Conservation (phyloP, 2,329 filamentous ascomycete species). For the Scytalidium sp. region DNA sequence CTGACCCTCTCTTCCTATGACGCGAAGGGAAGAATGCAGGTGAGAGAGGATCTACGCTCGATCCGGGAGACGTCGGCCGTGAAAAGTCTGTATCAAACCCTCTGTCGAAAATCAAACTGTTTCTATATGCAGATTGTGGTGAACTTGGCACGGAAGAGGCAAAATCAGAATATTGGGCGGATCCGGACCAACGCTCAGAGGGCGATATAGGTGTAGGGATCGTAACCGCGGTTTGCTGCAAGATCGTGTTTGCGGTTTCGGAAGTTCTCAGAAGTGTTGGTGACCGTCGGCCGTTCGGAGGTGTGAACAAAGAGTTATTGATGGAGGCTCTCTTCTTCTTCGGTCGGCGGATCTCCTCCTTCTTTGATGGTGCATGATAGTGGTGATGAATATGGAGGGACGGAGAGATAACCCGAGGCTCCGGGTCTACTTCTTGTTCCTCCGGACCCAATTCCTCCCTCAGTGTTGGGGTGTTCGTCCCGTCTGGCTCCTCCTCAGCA, state of each 20-base stretch:
- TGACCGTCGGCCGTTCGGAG: constrained; percentile 35
- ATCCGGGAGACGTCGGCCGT: constrained; percentile 78
- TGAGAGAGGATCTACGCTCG: constrained; percentile 67
- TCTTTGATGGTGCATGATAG: constrained; percentile 76
- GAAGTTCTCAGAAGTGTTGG: constrained; percentile 35
- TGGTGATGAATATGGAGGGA: constrained; percentile 88
- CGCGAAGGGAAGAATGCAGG: constrained; percentile 50
- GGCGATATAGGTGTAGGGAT: constrained; percentile 44
- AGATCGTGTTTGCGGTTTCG: constrained; percentile 35
- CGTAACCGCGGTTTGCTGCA: constrained; percentile 46
- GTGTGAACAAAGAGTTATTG: constrained; percentile 59
- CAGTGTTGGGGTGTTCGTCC: constrained; percentile 50
- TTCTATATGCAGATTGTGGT: constrained; percentile 69
- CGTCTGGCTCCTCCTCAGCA: constrained; percentile 32
- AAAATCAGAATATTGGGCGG: constrained; percentile 60
- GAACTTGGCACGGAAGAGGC: constrained; percentile 78
- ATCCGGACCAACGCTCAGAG: constrained; percentile 60
- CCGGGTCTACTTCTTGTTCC: constrained; percentile 10
- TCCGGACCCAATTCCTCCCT: constrained; percentile 66
- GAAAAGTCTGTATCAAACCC: constrained; percentile 62
- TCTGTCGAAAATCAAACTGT: constrained; percentile 76
- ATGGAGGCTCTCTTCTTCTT: constrained; percentile 72
- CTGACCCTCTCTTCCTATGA: constrained; percentile 56
- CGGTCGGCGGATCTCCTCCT: constrained; percentile 57
- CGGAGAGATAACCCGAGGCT: constrained; percentile 49